Conservation (phyloP, 768 basidiomycete species). For the Russula emetica region DNA sequence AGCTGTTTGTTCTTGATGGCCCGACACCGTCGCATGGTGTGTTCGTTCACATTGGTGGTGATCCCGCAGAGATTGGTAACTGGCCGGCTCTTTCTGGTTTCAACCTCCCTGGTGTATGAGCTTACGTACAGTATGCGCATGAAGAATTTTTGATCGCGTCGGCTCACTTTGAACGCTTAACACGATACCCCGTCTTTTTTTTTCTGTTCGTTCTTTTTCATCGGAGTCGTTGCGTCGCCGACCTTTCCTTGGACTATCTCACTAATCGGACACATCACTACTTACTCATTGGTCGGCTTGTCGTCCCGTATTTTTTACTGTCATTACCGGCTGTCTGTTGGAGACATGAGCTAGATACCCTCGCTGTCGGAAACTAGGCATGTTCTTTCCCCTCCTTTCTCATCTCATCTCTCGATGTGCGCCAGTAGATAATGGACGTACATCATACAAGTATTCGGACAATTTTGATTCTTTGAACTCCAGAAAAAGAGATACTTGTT, state of each 20-base stretch:
- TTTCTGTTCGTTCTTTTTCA: not conserved
- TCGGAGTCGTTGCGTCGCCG: too few species aligned
- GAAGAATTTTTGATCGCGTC: conserved; percentile 37
- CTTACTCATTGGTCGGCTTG: not conserved
- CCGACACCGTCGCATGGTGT: conserved; percentile 70
- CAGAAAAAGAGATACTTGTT: too few species aligned
- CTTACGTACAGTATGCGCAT: conserved; percentile 39
- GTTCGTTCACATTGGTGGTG: conserved; percentile 77
- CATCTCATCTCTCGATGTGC: too few species aligned
- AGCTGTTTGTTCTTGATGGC: conserved; percentile 72
- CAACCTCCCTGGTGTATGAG: conserved; percentile 54
- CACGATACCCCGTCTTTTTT: not conserved
- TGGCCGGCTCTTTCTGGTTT: conserved; percentile 74
- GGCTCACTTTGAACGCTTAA: not conserved
- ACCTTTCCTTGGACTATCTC: not conserved
- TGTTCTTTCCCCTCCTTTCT: too few species aligned
- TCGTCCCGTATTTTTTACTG: not conserved
- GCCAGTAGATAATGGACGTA: too few species aligned
- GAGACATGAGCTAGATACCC: not conserved
- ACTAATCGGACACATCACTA: not conserved
- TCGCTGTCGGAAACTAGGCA: too few species aligned
- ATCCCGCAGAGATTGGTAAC: conserved; percentile 62
- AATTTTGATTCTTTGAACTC: too few species aligned
- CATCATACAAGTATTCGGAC: too few species aligned
- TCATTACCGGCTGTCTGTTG: not conserved